phyloP scores from a whole-genome alignment of 1,139 yeast species.

The Hyphopichia buzzinii region DNA sequence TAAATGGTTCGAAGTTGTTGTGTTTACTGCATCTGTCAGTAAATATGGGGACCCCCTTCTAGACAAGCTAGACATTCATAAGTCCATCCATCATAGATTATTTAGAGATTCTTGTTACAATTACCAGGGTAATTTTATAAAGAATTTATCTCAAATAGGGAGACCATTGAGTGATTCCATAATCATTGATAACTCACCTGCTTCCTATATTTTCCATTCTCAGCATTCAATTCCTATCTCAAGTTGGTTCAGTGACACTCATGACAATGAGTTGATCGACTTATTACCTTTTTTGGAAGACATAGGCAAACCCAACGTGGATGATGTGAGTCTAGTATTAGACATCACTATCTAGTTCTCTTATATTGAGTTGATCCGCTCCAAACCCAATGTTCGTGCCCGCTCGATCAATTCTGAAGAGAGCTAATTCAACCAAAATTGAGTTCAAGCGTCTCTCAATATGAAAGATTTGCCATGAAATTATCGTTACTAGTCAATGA shows the following conservation, averaged over 20 bases:
- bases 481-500: too few relatives aligned
- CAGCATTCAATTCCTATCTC: constrained; percentile 98
- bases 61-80: constrained; percentile 75
- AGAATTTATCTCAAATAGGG: constrained; percentile 90
- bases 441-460: too few relatives aligned
- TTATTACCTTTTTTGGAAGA: constrained; percentile 90
- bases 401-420: too few relatives aligned
- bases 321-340: constrained; percentile 79
- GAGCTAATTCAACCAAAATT: too few relatives aligned
- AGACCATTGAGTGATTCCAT: constrained; percentile 83
- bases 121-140: constrained; percentile 88
- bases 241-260: constrained; percentile 97
- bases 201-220: constrained; percentile 94
- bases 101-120: constrained; percentile 73
- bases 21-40: constrained; percentile 92
- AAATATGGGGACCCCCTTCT: constrained; percentile 94
- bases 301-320: constrained; percentile 63
- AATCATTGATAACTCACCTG: constrained; percentile 95
- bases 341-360: constrained; percentile 56
- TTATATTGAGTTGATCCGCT: too few relatives aligned
- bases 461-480: too few relatives aligned
- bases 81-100: constrained; percentile 82
- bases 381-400: too few relatives aligned
- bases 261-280: constrained; percentile 91
- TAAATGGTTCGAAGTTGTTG: constrained; percentile 87